Base-by-base conservation (phyloP, 1,284 basidiomycete genomes). In the Rhodotorula sp. region DNA sequence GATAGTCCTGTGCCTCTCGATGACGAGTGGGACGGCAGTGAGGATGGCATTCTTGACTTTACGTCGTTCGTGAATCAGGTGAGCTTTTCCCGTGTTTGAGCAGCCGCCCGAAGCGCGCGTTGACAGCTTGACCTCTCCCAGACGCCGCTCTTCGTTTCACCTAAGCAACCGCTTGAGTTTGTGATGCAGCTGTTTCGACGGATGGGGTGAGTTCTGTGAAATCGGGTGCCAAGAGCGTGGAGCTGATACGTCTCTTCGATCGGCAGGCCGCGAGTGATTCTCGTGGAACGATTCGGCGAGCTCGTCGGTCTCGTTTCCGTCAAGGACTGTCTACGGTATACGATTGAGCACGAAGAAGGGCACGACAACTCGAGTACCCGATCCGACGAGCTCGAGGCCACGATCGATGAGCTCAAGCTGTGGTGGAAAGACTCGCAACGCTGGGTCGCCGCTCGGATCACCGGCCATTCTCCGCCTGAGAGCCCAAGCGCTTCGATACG, bases 181-280 rank as follows among this genome's bases (percentile, higher is more conserved):
- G 93, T 96, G 18, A 93, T 97, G 89, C 92, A 97, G 80, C 83
- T 97, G 43, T 97, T 97, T 85, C 91, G 94, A 79, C 87, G 92
- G 62, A 91, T 97, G 89, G 95, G 96, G 94, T 94, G 79, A 76
- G 66, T 60, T 71, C 73, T 15, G n/a, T 3, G 18, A 8, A 20
- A 20, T 12, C 3, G 3, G 5, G 8, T 39, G 62, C 56, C 66
- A 54, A 46, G 12, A 47, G 47, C 51, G 21, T 62, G 10, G 6
- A 51, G 29, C 48, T 7, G 20, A 48, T 7, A 5, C 23, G 8
- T 57, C 61, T 18, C 10, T 34, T 51, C 69, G 60, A 18, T n/a
- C 56, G 46, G 58, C 79, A 97, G 92, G 0, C 97, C 97, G 1
- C 89, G 95, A 23, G 92, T 97, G 21, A 94, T 99, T 71, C 86